Conservation (phyloP, 2,329 filamentous ascomycete species). For the Fusarium austroafricanum region DNA sequence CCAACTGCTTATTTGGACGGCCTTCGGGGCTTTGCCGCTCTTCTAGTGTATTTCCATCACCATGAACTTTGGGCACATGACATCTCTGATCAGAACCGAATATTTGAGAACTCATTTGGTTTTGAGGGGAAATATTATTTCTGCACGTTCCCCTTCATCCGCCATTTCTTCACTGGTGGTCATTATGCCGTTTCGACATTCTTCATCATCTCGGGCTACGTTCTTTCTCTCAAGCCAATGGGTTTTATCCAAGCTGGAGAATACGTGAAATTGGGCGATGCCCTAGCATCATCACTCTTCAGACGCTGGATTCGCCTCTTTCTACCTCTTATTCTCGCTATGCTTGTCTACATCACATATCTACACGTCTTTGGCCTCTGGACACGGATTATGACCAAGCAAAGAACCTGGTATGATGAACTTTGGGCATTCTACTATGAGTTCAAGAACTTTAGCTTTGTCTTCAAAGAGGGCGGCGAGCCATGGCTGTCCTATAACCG, state of each 20-base stretch:
- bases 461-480: constrained; percentile 68
- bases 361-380: constrained; percentile 66
- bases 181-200: constrained; percentile 70
- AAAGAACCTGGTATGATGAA: constrained; percentile 60
- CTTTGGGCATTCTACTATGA: constrained; percentile 64
- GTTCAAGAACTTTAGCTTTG: constrained; percentile 76
- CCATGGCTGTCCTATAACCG: constrained; percentile 65
- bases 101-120: constrained; percentile 66
- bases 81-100: constrained; percentile 49
- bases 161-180: constrained; percentile 70
- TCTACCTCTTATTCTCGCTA: constrained; percentile 64
- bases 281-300: constrained; percentile 60
- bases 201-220: constrained; percentile 69
- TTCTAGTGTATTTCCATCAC: constrained; percentile 74
- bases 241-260: constrained; percentile 59
- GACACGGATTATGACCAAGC: constrained; percentile 52
- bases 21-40: constrained; percentile 73
- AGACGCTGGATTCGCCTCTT: constrained; percentile 63
- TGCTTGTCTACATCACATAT: constrained; percentile 61
- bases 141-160: constrained; percentile 65
- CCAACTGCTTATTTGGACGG: constrained; percentile 72
- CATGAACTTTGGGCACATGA: constrained; percentile 69
- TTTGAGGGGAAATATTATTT: constrained; percentile 62
- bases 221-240: constrained; percentile 63
- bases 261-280: constrained; percentile 55